Percentiles rank a stretch among this genome's conserved stretches.
These are phyloP conservation scores for Sonneratia caseolaris DNA, from an alignment of 345 rosid genomes.

Conservation along the genomic window DNA sequence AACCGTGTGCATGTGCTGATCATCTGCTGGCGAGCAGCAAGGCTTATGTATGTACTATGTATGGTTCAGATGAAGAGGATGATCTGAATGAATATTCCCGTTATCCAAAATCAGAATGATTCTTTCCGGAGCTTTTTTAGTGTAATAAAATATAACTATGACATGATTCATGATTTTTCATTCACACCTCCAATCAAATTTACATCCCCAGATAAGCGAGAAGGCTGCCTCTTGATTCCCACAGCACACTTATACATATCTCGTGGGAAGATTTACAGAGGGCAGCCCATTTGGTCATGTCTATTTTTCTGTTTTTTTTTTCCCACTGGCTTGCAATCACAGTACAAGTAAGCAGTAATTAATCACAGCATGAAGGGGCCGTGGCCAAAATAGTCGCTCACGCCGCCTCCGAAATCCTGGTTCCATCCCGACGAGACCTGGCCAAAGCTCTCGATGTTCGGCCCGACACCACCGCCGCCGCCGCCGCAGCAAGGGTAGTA, in stretches of 20 bases:
- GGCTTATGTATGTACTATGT: no score
- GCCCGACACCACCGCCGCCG: slow-evolving; percentile 19
- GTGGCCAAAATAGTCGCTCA: slow-evolving; percentile 28
- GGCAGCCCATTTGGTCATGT: neutral
- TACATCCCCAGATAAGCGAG: neutral
- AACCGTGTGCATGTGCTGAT: no score
- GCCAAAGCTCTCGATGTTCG: slow-evolving; percentile 32
- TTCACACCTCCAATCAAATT: neutral
- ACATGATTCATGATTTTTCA: neutral
- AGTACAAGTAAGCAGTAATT: neutral
- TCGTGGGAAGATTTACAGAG: neutral
- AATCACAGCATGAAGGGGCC: slow-evolving; percentile 24
- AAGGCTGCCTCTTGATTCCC: neutral
- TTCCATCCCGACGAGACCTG: slow-evolving; percentile 21
- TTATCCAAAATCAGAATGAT: no score
- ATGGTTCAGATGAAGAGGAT: no score
- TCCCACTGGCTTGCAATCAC: neutral
- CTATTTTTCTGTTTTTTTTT: no score
- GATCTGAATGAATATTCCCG: no score
- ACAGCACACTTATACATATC: neutral
- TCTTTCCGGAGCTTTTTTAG: no score
- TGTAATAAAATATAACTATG: no score
- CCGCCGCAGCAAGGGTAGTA: slow-evolving; percentile 14
- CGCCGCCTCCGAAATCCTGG: slow-evolving; percentile 10
- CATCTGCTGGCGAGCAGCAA: no score